Conservation (phyloP, 179 eudicot genomes). For the Beta lomatogona region DNA sequence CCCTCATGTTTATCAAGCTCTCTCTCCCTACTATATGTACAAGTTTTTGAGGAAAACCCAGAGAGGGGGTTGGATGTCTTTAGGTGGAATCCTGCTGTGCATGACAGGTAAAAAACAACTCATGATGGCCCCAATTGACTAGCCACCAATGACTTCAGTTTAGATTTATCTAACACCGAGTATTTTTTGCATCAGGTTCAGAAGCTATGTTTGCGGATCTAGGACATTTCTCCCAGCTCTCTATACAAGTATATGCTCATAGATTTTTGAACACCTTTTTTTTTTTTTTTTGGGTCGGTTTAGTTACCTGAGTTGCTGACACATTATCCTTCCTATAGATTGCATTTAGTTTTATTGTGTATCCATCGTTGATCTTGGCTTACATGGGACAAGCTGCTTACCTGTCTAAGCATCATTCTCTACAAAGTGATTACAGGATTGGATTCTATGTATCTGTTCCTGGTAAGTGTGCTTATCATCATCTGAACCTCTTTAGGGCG, state of each 20-base stretch:
- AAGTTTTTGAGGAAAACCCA: constrained; percentile 51
- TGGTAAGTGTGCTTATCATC: constrained; percentile 27
- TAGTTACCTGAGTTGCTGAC: constrained; percentile 12
- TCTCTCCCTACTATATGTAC: constrained; percentile 56
- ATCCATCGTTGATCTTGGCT: constrained; percentile 88
- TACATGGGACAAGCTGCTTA: constrained; percentile 99
- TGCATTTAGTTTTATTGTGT: constrained; percentile 88
- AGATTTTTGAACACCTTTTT: neutral
- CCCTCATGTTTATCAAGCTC: constrained; percentile 51
- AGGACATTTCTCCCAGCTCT: constrained; percentile 86
- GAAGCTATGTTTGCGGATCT: constrained; percentile 99
- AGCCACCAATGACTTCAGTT: neutral
- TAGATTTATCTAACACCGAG: constrained; percentile 12
- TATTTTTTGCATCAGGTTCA: constrained; percentile 53
- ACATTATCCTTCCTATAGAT: constrained; percentile 36
- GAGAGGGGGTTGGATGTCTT: constrained; percentile 57
- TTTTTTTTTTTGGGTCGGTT: neutral
- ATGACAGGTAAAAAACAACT: constrained; percentile 58
- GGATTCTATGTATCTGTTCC: constrained; percentile 85
- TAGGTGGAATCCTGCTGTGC: constrained; percentile 56
- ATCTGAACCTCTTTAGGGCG: neutral
- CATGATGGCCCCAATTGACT: neutral
- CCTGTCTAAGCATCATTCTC: constrained; percentile 73
- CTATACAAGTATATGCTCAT: constrained; percentile 61
- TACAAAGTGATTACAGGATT: constrained; percentile 51